phyloP scores from a whole-genome alignment of 1,284 basidiomycete genomes.

The Puccinia novopanici region DNA sequence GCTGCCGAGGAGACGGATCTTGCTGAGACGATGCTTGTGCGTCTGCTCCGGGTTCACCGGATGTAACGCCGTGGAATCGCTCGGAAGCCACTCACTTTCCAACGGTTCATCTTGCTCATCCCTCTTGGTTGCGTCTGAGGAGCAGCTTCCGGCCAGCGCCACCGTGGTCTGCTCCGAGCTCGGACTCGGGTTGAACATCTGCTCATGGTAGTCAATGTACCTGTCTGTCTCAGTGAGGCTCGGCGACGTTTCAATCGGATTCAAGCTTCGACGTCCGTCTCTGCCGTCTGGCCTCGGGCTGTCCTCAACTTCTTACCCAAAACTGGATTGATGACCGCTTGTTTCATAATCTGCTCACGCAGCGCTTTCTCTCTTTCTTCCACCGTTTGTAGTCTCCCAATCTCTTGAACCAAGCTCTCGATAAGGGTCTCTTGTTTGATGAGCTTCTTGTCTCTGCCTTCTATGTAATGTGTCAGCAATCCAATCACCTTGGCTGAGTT shows the following conservation, averaged over 20 bases:
- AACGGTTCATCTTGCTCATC: background rate
- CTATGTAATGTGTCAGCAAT: conserved; percentile 15
- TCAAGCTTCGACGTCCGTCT: background rate
- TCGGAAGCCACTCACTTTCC: background rate
- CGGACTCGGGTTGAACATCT: conserved; percentile 10
- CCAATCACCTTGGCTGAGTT: conserved; percentile 20
- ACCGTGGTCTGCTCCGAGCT: background rate
- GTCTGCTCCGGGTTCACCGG: background rate
- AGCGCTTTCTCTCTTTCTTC: background rate
- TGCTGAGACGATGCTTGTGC: background rate
- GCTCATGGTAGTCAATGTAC: conserved; percentile 20
- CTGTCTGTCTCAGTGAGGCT: background rate
- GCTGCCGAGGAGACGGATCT: background rate
- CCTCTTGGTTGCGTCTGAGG: background rate
- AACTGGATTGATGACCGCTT: background rate
- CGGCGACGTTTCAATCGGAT: background rate
- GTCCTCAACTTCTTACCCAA: background rate
- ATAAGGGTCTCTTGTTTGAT: conserved; percentile 7
- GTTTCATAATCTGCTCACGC: background rate
- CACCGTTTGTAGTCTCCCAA: conserved; percentile 1
- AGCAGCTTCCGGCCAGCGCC: background rate
- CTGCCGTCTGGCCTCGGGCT: background rate
- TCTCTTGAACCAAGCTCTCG: conserved; percentile 27
- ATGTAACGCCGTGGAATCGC: background rate
- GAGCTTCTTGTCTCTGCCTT: conserved; percentile 18